Conservation (phyloP, 768 basidiomycete species). For the Pisolithus orientalis region DNA sequence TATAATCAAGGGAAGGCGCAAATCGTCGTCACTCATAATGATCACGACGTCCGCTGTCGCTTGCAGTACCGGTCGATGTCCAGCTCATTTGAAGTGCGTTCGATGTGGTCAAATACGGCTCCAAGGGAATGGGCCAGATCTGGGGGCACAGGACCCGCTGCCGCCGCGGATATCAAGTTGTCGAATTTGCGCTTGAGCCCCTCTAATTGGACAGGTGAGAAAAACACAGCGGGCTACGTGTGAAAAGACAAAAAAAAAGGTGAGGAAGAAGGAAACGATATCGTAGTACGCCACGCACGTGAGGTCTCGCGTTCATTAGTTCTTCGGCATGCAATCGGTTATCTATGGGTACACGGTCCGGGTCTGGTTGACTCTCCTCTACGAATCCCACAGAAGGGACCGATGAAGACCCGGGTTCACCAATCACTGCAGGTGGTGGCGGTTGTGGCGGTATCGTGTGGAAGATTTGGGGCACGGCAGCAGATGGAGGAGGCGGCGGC, state of each 20-base stretch:
- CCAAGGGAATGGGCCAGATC: slow-evolving; percentile 27
- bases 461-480: slow-evolving; percentile 3
- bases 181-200: slow-evolving; percentile 27
- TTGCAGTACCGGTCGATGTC: slow-evolving; percentile 20
- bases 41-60: slow-evolving; percentile 20
- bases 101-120: slow-evolving; percentile 29
- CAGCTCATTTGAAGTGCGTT: slow-evolving; percentile 22
- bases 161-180: slow-evolving; percentile 24
- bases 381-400: background rate
- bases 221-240: slow-evolving; percentile 22
- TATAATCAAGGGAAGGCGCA: background rate
- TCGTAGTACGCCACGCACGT: slow-evolving; percentile 8
- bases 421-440: slow-evolving; percentile 1
- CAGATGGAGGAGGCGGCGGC: slow-evolving; percentile 4
- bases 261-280: background rate
- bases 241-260: background rate
- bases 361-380: slow-evolving; percentile 11
- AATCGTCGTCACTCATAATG: background rate
- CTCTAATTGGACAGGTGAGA: slow-evolving; percentile 25
- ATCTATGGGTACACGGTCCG: slow-evolving; percentile 11
- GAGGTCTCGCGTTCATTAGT: slow-evolving; percentile 9
- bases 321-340: slow-evolving; percentile 13
- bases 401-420: background rate
- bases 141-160: slow-evolving; percentile 25
- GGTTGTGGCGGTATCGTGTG: slow-evolving; percentile 3